phyloP scores from a whole-genome alignment of 139 green algal species.

The Asterochloris sp. region DNA sequence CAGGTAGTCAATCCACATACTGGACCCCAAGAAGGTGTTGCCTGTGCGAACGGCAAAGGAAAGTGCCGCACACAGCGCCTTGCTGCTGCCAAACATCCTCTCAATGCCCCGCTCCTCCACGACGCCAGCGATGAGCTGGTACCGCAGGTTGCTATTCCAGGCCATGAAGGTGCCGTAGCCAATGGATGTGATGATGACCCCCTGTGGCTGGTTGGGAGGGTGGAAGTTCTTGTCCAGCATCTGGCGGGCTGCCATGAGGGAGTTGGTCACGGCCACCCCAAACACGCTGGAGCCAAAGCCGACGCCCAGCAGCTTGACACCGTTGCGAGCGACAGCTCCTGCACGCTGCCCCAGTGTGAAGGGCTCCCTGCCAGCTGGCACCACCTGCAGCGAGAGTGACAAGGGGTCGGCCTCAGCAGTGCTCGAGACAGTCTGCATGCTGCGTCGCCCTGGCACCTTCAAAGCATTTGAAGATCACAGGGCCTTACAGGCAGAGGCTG shows the following conservation, averaged over 20 bases:
- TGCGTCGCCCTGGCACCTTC: too few species aligned
- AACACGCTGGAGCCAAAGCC: constrained; percentile 76
- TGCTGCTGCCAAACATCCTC: constrained; percentile 62
- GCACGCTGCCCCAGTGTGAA: constrained; percentile 78
- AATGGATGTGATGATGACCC: constrained; percentile 71
- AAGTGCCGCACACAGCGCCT: constrained; percentile 63
- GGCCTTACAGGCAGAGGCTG: too few species aligned
- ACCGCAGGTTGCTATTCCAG: constrained; percentile 79
- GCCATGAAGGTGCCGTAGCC: constrained; percentile 97
- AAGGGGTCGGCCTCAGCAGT: neutral
- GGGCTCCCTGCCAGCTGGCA: constrained; percentile 46
- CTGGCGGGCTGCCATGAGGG: constrained; percentile 52
- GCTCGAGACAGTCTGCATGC: too few species aligned
- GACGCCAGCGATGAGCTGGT: constrained; percentile 79
- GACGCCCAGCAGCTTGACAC: constrained; percentile 86
- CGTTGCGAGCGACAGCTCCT: constrained; percentile 81
- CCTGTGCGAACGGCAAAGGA: constrained; percentile 77
- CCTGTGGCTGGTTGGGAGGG: constrained; percentile 69
- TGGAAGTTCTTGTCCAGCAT: constrained; percentile 68
- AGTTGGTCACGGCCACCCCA: constrained; percentile 91
- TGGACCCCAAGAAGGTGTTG: constrained; percentile 88
- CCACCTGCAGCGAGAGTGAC: constrained; percentile 29
- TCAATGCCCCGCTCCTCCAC: constrained; percentile 95
- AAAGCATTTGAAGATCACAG: too few species aligned
- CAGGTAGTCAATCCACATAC: constrained; percentile 91